Evolutionary conservation across 805 yeast species (phyloP).

Genomic region (Sungouiella blattae): DNA sequence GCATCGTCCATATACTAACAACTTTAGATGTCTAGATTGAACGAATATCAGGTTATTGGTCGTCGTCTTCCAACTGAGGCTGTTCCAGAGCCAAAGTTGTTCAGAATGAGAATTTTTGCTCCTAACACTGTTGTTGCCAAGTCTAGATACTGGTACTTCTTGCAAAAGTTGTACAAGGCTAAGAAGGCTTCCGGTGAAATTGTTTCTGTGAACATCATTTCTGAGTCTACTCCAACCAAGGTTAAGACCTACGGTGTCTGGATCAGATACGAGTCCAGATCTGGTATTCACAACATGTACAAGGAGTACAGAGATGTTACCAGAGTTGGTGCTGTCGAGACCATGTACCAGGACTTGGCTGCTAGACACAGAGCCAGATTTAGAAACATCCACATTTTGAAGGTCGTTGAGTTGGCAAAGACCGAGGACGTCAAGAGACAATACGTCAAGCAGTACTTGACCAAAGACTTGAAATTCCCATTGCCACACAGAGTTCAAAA

Average conservation of each 20-base stretch:
- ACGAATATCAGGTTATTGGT: slow-evolving; percentile 99
- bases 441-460: slow-evolving; percentile 94
- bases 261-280: slow-evolving; percentile 99
- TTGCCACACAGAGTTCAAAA: slow-evolving; percentile 98
- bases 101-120: slow-evolving; percentile 99
- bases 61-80: slow-evolving; percentile 99
- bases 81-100: slow-evolving; percentile 99
- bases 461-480: slow-evolving; percentile 98
- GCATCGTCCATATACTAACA: slow-evolving; percentile 19
- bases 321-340: slow-evolving; percentile 98
- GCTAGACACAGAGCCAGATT: slow-evolving; percentile 99
- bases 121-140: slow-evolving; percentile 98
- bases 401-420: slow-evolving; percentile 98
- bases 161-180: slow-evolving; percentile 98
- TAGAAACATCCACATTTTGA: slow-evolving; percentile 98
- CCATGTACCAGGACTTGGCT: slow-evolving; percentile 99
- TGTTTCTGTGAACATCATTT: slow-evolving; percentile 85
- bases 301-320: slow-evolving; percentile 99
- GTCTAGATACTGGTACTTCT: slow-evolving; percentile 99
- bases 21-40: slow-evolving; percentile 80
- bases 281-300: slow-evolving; percentile 99
- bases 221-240: slow-evolving; percentile 97
- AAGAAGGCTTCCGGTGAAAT: slow-evolving; percentile 99
- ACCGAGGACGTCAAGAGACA: slow-evolving; percentile 98
- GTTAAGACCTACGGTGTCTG: slow-evolving; percentile 99